phyloP scores from a whole-genome alignment of 441 rosid genomes.

The Cnidoscolus chayamansa region DNA sequence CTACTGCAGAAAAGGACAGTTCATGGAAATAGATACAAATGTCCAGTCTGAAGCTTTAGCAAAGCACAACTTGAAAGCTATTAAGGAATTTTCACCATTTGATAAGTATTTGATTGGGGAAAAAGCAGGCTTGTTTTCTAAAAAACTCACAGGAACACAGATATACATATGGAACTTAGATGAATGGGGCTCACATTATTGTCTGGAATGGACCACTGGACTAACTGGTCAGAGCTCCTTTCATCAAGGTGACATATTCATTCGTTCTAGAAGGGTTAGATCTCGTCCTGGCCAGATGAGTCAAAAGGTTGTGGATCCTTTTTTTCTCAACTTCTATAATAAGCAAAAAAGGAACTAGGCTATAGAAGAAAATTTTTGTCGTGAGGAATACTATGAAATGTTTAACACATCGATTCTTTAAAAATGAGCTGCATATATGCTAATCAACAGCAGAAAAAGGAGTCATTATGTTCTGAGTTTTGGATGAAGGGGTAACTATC shows the following conservation, averaged over 20 bases:
- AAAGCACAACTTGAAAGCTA: constrained; percentile 35
- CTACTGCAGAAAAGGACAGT: constrained; percentile 36
- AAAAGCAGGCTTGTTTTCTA: constrained; percentile 31
- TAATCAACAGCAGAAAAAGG: no score
- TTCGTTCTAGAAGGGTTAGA: constrained; percentile 36
- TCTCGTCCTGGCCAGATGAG: constrained; percentile 42
- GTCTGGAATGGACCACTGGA: constrained; percentile 29
- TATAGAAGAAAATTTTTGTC: not conserved
- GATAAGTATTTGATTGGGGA: constrained; percentile 42
- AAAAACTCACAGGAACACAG: constrained; percentile 33
- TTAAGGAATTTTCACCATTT: constrained; percentile 37
- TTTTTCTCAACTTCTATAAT: not conserved
- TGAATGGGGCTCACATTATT: constrained; percentile 35
- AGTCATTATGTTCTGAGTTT: not conserved
- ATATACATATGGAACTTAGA: constrained; percentile 41
- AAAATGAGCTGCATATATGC: not conserved
- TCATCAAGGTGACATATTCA: constrained; percentile 40
- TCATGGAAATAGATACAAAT: constrained; percentile 28
- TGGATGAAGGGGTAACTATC: not conserved
- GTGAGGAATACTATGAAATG: not conserved
- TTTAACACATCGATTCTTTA: not conserved
- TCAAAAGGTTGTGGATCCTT: constrained; percentile 25
- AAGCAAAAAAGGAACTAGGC: not conserved
- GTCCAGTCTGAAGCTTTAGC: constrained; percentile 34
- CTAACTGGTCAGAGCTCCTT: constrained; percentile 36